Percentiles rank a stretch among this genome's conserved stretches.
Evolutionary conservation across 2,329 filamentous ascomycete genomes (phyloP).

Genomic region (Nemania sp.): DNA sequence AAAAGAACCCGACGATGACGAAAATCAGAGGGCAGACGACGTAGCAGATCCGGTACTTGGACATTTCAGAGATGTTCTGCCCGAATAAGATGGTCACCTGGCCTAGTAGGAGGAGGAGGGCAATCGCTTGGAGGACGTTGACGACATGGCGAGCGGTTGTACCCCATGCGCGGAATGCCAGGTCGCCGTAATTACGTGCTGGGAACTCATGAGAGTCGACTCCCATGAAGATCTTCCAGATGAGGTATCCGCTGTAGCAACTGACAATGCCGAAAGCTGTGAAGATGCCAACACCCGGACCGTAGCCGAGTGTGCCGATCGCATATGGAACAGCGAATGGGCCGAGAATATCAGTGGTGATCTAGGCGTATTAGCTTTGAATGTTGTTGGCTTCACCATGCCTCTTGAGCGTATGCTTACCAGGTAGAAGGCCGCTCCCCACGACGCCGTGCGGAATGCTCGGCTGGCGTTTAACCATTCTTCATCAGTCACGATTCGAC

Average conservation of each 20-base stretch:
- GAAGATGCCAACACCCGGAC: conserved; percentile 51
- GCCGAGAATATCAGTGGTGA: conserved; percentile 54
- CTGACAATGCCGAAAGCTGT: conserved; percentile 50
- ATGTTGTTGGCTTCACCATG: background rate
- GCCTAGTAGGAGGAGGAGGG: conserved; percentile 16
- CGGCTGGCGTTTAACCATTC: conserved; percentile 55
- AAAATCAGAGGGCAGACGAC: conserved; percentile 57
- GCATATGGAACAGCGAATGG: conserved; percentile 46
- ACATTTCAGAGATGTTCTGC: conserved; percentile 55
- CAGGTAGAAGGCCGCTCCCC: conserved; percentile 53
- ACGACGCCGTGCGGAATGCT: conserved; percentile 50
- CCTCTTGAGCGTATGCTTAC: background rate
- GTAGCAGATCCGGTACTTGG: conserved; percentile 56
- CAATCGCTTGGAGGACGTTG: conserved; percentile 53
- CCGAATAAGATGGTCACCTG: conserved; percentile 24
- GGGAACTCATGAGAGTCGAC: conserved; percentile 54
- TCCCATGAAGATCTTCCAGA: conserved; percentile 52
- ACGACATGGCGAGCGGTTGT: conserved; percentile 49
- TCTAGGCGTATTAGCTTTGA: conserved; percentile 31
- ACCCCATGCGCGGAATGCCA: conserved; percentile 54
- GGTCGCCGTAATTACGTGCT: conserved; percentile 51
- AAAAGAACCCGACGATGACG: conserved; percentile 53
- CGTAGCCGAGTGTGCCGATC: conserved; percentile 41
- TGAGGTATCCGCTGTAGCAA: conserved; percentile 50
- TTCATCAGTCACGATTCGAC: conserved; percentile 40